These are phyloP conservation scores for Gastrodia elata DNA, from an alignment of 106 monocot species.

Conservation along the genomic window DNA sequence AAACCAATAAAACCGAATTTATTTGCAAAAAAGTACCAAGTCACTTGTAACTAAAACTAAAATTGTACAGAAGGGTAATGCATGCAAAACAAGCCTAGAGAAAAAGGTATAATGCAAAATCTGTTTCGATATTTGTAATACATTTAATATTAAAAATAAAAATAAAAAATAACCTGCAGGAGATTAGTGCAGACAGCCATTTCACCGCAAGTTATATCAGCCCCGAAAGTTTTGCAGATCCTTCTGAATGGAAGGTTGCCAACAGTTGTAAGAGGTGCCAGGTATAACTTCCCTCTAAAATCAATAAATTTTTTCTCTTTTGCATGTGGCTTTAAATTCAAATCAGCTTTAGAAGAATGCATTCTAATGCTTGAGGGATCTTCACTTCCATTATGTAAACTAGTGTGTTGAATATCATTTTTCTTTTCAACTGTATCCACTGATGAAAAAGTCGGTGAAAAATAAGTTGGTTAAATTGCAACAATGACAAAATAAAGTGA, in stretches of 20 bases:
- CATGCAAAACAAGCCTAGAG: not conserved
- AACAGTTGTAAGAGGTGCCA: constrained; percentile 92
- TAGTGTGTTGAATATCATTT: not conserved
- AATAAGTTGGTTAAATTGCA: not conserved
- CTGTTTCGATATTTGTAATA: not conserved
- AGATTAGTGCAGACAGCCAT: constrained; percentile 99
- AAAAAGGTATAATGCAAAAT: not conserved
- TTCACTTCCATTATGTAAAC: constrained; percentile 6
- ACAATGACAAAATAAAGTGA: not conserved
- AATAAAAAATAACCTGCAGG: constrained; percentile 53
- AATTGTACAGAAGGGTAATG: no score
- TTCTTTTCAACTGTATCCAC: not conserved
- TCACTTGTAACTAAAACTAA: no score
- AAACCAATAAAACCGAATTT: no score
- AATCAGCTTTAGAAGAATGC: constrained; percentile 31
- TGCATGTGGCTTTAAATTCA: constrained; percentile 26
- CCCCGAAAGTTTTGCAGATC: constrained; percentile 75
- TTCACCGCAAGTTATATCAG: constrained; percentile 94
- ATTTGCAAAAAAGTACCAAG: no score
- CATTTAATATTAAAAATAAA: not conserved
- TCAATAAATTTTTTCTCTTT: constrained; percentile 83
- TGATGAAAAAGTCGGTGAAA: not conserved
- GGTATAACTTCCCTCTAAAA: constrained; percentile 86
- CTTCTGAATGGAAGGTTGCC: constrained; percentile 97
- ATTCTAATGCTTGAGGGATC: constrained; percentile 9